A percentile compares a stretch with the other conserved stretches of the same genome.
These are phyloP conservation scores for Tardiomyces digboiensis DNA, from an alignment of 1,139 yeast genomes.

Conservation along the genomic window DNA sequence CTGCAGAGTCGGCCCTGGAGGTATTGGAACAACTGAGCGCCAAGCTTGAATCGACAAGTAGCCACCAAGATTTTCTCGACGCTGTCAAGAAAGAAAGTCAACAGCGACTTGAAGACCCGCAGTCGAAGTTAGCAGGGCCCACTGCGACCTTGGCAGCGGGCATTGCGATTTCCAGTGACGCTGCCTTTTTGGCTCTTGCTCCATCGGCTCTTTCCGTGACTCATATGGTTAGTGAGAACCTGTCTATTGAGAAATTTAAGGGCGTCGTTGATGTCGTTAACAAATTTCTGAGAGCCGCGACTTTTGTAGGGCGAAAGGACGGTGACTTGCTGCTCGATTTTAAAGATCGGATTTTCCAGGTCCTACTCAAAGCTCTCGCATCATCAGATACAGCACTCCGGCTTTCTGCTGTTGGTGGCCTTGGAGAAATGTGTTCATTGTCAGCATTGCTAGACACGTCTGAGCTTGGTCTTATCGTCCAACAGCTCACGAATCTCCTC, in stretches of 20 bases:
- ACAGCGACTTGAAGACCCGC: slow-evolving; percentile 41
- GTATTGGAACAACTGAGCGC: slow-evolving; percentile 29
- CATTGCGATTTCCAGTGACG: slow-evolving; percentile 37
- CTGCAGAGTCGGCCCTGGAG: slow-evolving; percentile 35
- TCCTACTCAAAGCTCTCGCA: slow-evolving; percentile 57
- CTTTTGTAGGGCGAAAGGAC: neutral
- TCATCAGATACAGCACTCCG: slow-evolving; percentile 58
- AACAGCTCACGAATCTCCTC: slow-evolving; percentile 50
- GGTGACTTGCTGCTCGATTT: slow-evolving; percentile 24
- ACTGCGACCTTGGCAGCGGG: slow-evolving; percentile 34
- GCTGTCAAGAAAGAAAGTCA: slow-evolving; percentile 45
- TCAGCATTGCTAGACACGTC: slow-evolving; percentile 35
- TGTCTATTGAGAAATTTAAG: slow-evolving; percentile 48
- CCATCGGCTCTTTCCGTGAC: slow-evolving; percentile 25
- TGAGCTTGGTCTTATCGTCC: slow-evolving; percentile 55
- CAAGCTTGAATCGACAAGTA: neutral
- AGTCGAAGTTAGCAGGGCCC: slow-evolving; percentile 36
- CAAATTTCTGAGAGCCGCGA: slow-evolving; percentile 37
- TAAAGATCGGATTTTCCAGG: slow-evolving; percentile 59
- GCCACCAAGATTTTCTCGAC: slow-evolving; percentile 15
- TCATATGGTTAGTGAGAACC: slow-evolving; percentile 15
- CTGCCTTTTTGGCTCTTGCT: slow-evolving; percentile 33
- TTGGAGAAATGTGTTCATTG: slow-evolving; percentile 43
- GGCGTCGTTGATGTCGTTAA: slow-evolving; percentile 43
- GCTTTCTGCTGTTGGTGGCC: slow-evolving; percentile 53